Conservation (phyloP, 148 eudicot species). For the Polygonum maritimum region DNA sequence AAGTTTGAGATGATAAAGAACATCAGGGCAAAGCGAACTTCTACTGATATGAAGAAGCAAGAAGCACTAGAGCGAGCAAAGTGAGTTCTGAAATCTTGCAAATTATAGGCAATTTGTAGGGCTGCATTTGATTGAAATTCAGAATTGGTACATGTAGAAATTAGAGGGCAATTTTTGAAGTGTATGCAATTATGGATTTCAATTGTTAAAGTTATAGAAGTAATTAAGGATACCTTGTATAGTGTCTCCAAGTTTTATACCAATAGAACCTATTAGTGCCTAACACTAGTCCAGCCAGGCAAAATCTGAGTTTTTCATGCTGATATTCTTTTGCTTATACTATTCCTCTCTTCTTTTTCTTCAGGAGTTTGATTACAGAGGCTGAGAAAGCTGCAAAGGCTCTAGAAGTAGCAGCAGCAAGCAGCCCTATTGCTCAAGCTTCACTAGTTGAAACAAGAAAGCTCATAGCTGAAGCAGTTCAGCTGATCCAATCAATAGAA, state of each 20-base stretch:
- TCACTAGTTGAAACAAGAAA: constrained; percentile 73
- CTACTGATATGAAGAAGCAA: constrained; percentile 38
- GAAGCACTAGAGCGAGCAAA: constrained; percentile 71
- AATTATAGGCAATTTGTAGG: background rate
- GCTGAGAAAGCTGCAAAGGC: constrained; percentile 87
- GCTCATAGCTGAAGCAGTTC: constrained; percentile 80
- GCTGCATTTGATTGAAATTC: background rate
- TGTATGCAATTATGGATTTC: too few species aligned
- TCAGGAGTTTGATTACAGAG: constrained; percentile 76
- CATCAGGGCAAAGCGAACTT: constrained; percentile 68
- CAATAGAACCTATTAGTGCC: background rate
- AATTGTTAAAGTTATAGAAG: too few species aligned
- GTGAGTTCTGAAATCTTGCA: constrained; percentile 31
- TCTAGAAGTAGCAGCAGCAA: constrained; percentile 69
- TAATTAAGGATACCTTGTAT: too few species aligned
- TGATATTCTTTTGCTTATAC: background rate
- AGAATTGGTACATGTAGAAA: too few species aligned
- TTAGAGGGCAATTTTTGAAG: too few species aligned
- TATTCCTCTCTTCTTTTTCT: constrained; percentile 6
- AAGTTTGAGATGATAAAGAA: constrained; percentile 86
- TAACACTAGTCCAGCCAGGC: background rate
- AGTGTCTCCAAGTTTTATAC: too few species aligned
- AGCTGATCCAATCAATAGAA: constrained; percentile 50
- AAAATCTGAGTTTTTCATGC: constrained; percentile 1
- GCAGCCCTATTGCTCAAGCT: constrained; percentile 68